phyloP scores from a whole-genome alignment of 2,329 filamentous ascomycete genomes.

The Pseudogymnoascus sp. region DNA sequence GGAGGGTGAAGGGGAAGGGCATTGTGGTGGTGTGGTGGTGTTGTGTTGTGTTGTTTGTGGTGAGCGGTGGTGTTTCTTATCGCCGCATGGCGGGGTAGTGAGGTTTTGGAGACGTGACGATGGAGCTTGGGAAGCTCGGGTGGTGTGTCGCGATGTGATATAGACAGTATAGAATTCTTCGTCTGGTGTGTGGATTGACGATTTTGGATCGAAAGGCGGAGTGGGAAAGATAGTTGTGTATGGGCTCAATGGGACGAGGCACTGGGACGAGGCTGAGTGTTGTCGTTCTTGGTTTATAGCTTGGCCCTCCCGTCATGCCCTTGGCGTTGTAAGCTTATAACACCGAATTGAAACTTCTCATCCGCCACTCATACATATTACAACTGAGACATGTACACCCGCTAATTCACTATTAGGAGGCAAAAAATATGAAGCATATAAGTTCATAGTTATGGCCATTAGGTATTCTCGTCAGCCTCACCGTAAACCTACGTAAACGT shows the following conservation, averaged over 20 bases:
- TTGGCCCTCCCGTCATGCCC: neutral
- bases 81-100: neutral
- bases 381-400: neutral
- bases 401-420: neutral
- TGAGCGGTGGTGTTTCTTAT: neutral
- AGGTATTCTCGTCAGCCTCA: neutral
- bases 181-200: neutral
- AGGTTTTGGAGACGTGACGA: neutral
- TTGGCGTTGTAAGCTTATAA: neutral
- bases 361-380: neutral
- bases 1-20: constrained; percentile 83
- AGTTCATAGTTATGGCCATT: neutral
- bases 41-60: too few relatives aligned
- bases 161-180: neutral
- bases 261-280: neutral
- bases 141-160: neutral
- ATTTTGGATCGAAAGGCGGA: neutral
- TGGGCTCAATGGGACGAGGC: neutral
- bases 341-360: neutral
- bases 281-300: neutral
- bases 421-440: neutral
- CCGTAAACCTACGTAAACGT: neutral
- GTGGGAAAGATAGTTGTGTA: too few relatives aligned
- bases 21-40: constrained; percentile 39
- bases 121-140: neutral